Evolutionary conservation across 2,329 filamentous ascomycete species (phyloP).

Genomic region (Pestalotiopsis sp.): DNA sequence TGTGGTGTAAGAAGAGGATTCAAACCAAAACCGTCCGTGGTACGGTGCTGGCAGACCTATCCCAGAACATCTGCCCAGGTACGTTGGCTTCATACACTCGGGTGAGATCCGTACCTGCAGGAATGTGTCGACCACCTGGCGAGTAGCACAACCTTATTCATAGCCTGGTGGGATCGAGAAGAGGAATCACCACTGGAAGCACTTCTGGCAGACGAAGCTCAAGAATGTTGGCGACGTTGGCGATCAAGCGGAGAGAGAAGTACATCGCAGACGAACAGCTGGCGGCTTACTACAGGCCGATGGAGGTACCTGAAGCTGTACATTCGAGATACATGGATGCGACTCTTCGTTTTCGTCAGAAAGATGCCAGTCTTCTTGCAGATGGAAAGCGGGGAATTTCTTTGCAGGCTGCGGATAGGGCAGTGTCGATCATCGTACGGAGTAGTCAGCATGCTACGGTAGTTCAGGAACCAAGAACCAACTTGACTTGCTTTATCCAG

Average conservation of each 20-base stretch:
- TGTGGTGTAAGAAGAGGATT: too few species aligned
- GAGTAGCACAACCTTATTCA: background rate
- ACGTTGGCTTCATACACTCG: background rate
- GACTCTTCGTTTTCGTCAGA: background rate
- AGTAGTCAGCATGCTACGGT: background rate
- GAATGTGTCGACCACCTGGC: background rate
- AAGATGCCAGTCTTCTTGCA: background rate
- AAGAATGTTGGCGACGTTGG: background rate
- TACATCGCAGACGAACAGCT: background rate
- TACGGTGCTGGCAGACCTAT: background rate
- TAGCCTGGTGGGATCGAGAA: background rate
- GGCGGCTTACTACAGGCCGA: background rate
- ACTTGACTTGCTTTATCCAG: background rate
- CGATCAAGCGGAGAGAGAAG: background rate
- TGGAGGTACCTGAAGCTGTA: background rate
- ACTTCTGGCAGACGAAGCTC: background rate
- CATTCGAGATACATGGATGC: background rate
- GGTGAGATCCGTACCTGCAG: conserved; percentile 7
- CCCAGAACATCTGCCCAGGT: background rate
- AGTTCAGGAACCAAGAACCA: background rate
- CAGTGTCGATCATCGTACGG: conserved; percentile 5
- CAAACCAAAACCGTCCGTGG: too few species aligned
- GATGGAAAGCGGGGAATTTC: conserved; percentile 1
- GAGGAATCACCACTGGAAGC: background rate
- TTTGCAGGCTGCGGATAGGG: conserved; percentile 10